Evolutionary conservation across 2,329 filamentous ascomycete species (phyloP).

Genomic region (Calonectria montana): DNA sequence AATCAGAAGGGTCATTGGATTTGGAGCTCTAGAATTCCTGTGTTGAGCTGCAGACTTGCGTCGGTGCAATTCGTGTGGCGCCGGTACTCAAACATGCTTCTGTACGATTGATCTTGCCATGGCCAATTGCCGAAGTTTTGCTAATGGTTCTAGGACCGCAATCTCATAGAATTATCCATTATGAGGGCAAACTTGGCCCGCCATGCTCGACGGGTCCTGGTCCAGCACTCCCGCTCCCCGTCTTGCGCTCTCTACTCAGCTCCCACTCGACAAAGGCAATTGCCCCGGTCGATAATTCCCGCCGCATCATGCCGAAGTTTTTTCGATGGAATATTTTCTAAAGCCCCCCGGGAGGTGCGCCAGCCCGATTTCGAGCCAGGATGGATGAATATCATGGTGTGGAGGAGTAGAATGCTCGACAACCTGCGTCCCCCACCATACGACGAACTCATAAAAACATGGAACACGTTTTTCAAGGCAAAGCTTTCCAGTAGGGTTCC

Average conservation of each 20-base stretch:
- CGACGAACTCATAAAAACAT: constrained; percentile 73
- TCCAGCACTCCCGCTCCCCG: constrained; percentile 48
- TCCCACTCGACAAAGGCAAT: constrained; percentile 42
- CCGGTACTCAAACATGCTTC: constrained; percentile 40
- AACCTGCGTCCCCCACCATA: constrained; percentile 72
- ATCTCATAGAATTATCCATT: constrained; percentile 46
- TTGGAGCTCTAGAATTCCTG: constrained; percentile 32
- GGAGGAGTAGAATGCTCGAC: constrained; percentile 71
- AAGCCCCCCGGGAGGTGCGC: constrained; percentile 69
- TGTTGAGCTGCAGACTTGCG: constrained; percentile 24
- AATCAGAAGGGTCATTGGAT: constrained; percentile 37
- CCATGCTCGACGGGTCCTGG: constrained; percentile 55
- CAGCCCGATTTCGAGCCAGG: constrained; percentile 76
- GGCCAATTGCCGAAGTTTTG: background rate
- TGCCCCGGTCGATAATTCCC: constrained; percentile 37
- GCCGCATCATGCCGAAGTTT: constrained; percentile 58
- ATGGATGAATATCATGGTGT: constrained; percentile 76
- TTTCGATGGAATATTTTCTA: constrained; percentile 69
- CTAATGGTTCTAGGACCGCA: constrained; percentile 34
- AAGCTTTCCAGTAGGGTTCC: constrained; percentile 60
- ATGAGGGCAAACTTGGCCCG: constrained; percentile 60
- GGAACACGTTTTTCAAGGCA: constrained; percentile 71
- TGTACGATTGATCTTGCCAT: constrained; percentile 23
- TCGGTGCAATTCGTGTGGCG: constrained; percentile 25
- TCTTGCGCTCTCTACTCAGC: constrained; percentile 48